These are phyloP conservation scores for Clonostachys byssicola DNA, from an alignment of 2,329 filamentous ascomycete species.

Conservation along the genomic window DNA sequence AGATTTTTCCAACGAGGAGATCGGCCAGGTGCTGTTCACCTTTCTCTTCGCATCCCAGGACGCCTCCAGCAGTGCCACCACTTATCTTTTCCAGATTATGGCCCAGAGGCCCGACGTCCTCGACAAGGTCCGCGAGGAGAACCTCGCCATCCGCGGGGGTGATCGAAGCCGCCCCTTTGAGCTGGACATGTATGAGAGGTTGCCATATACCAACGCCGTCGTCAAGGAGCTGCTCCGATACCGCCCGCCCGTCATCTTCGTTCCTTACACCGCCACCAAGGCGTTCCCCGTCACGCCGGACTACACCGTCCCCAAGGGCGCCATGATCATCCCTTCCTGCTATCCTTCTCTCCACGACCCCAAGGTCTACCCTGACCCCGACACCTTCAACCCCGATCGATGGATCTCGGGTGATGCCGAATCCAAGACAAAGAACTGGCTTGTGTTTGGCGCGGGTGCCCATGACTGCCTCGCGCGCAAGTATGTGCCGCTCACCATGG, in stretches of 20 bases:
- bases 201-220: constrained; percentile 47
- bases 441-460: constrained; percentile 45
- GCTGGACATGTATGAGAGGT: constrained; percentile 39
- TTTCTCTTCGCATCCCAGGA: constrained; percentile 51
- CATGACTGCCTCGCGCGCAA: constrained; percentile 44
- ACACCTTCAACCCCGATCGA: constrained; percentile 43
- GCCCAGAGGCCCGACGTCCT: constrained; percentile 46
- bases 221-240: constrained; percentile 49
- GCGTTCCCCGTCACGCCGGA: constrained; percentile 37
- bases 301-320: constrained; percentile 44
- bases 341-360: constrained; percentile 47
- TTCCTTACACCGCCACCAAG: constrained; percentile 44
- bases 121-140: constrained; percentile 38
- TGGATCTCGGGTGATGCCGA: constrained; percentile 48
- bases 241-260: constrained; percentile 48
- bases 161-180: constrained; percentile 32
- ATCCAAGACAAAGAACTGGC: constrained; percentile 46
- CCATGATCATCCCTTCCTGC: constrained; percentile 45
- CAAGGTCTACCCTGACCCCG: constrained; percentile 37
- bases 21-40: constrained; percentile 44
- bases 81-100: constrained; percentile 46
- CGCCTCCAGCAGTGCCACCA: constrained; percentile 47
- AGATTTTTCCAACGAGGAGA: constrained; percentile 44
- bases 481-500: constrained; percentile 46
- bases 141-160: constrained; percentile 34